Evolutionary conservation across 441 rosid genomes (phyloP).

Genomic region (Adansonia madagascariensis): DNA sequence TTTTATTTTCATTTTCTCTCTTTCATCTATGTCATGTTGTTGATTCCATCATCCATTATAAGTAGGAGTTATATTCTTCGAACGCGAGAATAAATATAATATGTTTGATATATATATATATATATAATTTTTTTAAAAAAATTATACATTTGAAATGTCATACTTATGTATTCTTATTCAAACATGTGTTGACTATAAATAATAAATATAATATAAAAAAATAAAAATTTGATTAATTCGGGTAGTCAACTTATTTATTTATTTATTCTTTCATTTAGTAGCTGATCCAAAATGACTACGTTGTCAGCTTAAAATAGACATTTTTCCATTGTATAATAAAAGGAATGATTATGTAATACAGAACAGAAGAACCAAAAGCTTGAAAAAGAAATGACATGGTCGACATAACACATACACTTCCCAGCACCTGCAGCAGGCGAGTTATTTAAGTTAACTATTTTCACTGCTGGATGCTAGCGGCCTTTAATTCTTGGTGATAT

Average conservation of each 20-base stretch:
- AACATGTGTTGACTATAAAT: too few species aligned
- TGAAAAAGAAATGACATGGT: conserved; percentile 4
- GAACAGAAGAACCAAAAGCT: conserved; percentile 16
- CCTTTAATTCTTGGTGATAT: background rate
- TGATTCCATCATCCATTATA: background rate
- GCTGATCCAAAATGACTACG: conserved; percentile 27
- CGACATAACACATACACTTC: background rate
- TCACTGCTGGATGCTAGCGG: background rate
- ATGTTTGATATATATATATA: too few species aligned
- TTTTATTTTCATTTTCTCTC: background rate
- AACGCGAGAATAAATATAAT: too few species aligned
- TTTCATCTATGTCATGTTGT: background rate
- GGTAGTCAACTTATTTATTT: background rate
- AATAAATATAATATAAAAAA: too few species aligned
- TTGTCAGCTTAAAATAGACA: background rate
- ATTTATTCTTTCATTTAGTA: conserved; percentile 27
- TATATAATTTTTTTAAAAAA: too few species aligned
- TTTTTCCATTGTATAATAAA: background rate
- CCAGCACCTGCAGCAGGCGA: background rate
- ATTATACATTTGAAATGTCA: too few species aligned
- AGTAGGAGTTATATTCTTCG: too few species aligned
- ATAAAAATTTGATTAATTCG: background rate
- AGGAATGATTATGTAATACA: conserved; percentile 25
- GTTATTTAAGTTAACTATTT: background rate
- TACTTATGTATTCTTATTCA: too few species aligned